Percentiles rank a stretch among this genome's conserved stretches.
Evolutionary conservation across 371 early-diverging fungal species (phyloP).

Genomic region (Apophysomyces ossiformis): DNA sequence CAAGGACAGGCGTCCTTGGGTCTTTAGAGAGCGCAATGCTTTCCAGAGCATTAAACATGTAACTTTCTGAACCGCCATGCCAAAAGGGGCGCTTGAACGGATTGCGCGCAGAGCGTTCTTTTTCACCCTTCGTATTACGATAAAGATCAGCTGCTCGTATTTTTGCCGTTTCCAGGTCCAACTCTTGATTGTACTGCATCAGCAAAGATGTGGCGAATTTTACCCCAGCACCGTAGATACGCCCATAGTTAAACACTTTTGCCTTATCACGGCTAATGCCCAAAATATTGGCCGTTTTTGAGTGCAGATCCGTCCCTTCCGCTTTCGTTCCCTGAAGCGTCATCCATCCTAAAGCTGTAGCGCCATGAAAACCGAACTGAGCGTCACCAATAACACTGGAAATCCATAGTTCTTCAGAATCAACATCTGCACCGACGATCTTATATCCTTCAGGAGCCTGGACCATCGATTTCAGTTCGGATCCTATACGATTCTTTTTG

Average conservation of each 20-base stretch:
- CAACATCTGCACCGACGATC: slow-evolving; percentile 97
- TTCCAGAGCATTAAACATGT: slow-evolving; percentile 96
- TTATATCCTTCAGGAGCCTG: slow-evolving; percentile 82
- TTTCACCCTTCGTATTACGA: slow-evolving; percentile 84
- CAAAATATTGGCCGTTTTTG: slow-evolving; percentile 88
- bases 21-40: slow-evolving; percentile 73
- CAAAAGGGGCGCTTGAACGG: slow-evolving; percentile 62
- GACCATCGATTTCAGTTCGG: slow-evolving; percentile 92
- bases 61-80: slow-evolving; percentile 94
- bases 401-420: slow-evolving; percentile 98
- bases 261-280: slow-evolving; percentile 90
- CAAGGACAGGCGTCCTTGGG: slow-evolving; percentile 89
- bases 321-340: slow-evolving; percentile 93
- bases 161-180: slow-evolving; percentile 69
- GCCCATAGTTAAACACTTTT: slow-evolving; percentile 95
- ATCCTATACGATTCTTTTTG: slow-evolving; percentile 88
- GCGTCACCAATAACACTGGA: slow-evolving; percentile 93
- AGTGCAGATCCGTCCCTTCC: slow-evolving; percentile 93
- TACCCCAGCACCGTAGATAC: slow-evolving; percentile 96
- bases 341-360: slow-evolving; percentile 97
- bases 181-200: slow-evolving; percentile 78
- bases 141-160: slow-evolving; percentile 76
- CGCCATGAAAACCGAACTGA: slow-evolving; percentile 93
- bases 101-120: slow-evolving; percentile 42
- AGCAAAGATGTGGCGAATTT: slow-evolving; percentile 85